Evolutionary conservation across 2,329 filamentous ascomycete genomes (phyloP), one percentile per base, ranked within the genome.

Genomic region (Hymenoscyphus linearis): DNA sequence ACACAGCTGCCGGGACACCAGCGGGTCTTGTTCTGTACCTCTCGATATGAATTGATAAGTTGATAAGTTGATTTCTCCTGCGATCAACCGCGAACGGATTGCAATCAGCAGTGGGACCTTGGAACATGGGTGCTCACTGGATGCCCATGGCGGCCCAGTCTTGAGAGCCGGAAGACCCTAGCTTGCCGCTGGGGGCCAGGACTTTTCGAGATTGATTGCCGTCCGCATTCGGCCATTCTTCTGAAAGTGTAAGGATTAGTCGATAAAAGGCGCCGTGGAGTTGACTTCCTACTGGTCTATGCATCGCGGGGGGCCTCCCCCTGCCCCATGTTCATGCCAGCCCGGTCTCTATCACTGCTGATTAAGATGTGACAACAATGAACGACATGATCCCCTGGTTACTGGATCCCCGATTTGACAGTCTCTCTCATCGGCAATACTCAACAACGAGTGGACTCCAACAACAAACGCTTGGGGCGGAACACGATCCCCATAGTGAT

Each of bases 281-380:
- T 22, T 50, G 27, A 34, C 1, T 54, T 62, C 58, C 62, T 62
- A 68, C 52, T 66, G 63, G 66, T 47, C 40, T 12, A 47, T 47
- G 40, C 40, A 47, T 47, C n/a, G 40, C 40, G 40, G 40, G 40
- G 40, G 40, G 55, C 53, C 31, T 50, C 22, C 47, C 47, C 26
- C 37, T 60, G 52, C 52, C 57, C 55, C 53, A 62, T 62, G 40
- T 59, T 58, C 34, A 54, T 37, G 52, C 56, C 40, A 47, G 40
- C 40, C 50, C 50, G 18, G 57, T 37, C 40, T 36, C 35, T 58
- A 52, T 52, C 44, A 44, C 52, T 62, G 66, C 63, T 68, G 64
- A 68, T 66, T 69, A 66, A 69, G 61, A 53, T 53, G 55, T 68
- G 59, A 68, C 58, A 47, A 36, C 58, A 52, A 52, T 22, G 34